Base-by-base conservation (phyloP, 805 yeast species). In the Millerago galiae region DNA sequence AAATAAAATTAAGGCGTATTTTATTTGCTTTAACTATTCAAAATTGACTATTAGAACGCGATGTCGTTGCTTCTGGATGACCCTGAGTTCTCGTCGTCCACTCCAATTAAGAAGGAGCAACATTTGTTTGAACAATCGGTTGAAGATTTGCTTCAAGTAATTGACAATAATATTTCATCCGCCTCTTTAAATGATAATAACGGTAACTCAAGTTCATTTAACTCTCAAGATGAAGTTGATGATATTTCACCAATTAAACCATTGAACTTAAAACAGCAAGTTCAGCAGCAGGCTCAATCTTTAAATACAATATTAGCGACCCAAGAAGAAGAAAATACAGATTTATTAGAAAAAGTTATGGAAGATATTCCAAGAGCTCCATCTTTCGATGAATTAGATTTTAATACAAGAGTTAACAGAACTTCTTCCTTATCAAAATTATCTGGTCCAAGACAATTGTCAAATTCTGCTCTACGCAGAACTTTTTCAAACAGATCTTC, bases 101-200 rank as follows among this genome's bases (percentile, higher is more conserved):
- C 58, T 1, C 56, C 58, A 1, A 41, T 53, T 14, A 52, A 52
- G 38, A 44, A 37, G 14, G 46, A 43, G 10, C 34, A 35, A 18
- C 40, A 37, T 17, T 45, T 44, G 12, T 30, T 30, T 13, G 42
- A 41, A 45, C 62, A 61, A 37, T 66, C 71, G 1, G 71, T 67
- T 10, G 71, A 67, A 39, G 68, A 66, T 36, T 54, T 68, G 11
- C 44, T 68, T 15, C 59, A 60, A 12, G 56, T 55, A 6, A 55
- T 56, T 16, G 54, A 55, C 34, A 51, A 48, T 36, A 56, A 56
- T 41, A 51, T 56, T 8, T 55, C 59, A 17, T 41, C 51, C 10
- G 37, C 41, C 16, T 46, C 53, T n/a, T 34, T 51, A 35, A 50
- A 49, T 40, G 45, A 40, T 5, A 33, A 37, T 10, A 31, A 34